Evolutionary conservation across 495 filamentous ascomycete species (phyloP).

Genomic region (Aspergillus bridgeri): DNA sequence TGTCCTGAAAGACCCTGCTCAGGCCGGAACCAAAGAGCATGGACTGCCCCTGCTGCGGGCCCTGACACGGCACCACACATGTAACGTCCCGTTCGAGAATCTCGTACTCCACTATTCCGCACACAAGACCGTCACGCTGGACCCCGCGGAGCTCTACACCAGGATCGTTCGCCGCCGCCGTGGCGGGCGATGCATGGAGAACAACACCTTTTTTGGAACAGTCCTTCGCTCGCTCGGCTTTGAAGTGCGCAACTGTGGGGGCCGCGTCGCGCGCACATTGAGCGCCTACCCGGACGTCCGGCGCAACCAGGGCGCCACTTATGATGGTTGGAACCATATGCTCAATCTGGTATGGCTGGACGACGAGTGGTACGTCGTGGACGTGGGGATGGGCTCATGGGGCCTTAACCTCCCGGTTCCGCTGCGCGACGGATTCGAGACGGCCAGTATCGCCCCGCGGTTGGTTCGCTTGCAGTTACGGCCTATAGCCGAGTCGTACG

Average conservation of each 20-base stretch:
- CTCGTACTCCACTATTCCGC: constrained; percentile 49
- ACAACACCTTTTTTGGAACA: constrained; percentile 57
- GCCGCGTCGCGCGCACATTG: constrained; percentile 4
- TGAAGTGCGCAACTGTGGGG: constrained; percentile 42
- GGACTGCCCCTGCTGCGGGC: constrained; percentile 10
- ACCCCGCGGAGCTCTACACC: constrained; percentile 52
- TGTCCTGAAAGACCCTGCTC: background rate
- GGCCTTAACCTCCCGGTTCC: constrained; percentile 50
- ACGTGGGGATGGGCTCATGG: constrained; percentile 64
- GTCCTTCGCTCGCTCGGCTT: constrained; percentile 60
- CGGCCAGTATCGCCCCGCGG: constrained; percentile 36
- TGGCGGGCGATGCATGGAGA: constrained; percentile 74
- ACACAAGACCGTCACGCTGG: constrained; percentile 46
- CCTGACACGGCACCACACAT: constrained; percentile 40
- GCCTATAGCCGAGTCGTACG: constrained; percentile 37
- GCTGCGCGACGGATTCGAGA: constrained; percentile 37
- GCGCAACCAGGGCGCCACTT: constrained; percentile 18
- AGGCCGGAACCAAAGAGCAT: constrained; percentile 2
- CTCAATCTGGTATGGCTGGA: constrained; percentile 60
- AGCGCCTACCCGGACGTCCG: constrained; percentile 3
- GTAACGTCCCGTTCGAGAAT: constrained; percentile 66
- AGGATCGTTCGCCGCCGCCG: constrained; percentile 51
- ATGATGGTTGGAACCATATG: constrained; percentile 49
- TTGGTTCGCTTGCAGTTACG: constrained; percentile 30
- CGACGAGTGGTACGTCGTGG: constrained; percentile 50